Evolutionary conservation across 306 rosid species (phyloP), one percentile per base, ranked within the genome.

Genomic region (Inga oerstediana): DNA sequence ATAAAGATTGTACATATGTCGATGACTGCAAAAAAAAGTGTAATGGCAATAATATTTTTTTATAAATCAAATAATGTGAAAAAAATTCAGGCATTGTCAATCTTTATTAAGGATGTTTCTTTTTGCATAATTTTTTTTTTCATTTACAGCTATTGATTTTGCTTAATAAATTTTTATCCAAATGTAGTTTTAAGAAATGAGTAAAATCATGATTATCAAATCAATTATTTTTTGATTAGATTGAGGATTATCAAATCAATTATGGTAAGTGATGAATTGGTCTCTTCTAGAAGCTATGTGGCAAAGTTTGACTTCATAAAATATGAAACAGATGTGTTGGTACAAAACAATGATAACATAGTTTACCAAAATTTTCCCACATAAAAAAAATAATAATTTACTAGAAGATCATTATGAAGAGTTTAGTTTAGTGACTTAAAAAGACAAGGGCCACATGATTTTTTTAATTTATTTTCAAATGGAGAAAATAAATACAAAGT

Each of bases 161-260:
- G 4, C 11, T 46, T 46, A 12, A 46, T 46, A 46, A 46, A 12
- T 46, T 46, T 46, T 46, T 12, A 12, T 46, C 5, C 0, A 46
- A 46, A 46, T 46, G 5, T 46, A 74, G 54, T 78, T 83, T 8
- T 78, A 84, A 0, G 89, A 86, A 82, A 76, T 88, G 32, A 77
- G 86, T 12, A 81, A 88, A 84, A 88, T 88, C 44, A 89, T 88
- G 79, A 39, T 81, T 86, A 6, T 89, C 30, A 27, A 27, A 27
- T 27, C 88, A 2, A 88, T 86, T 20, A 75, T 88, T n/a, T n/a
- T n/a, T n/a, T n/a, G n/a, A n/a, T n/a, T n/a, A n/a, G n/a, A n/a
- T n/a, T n/a, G n/a, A n/a, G n/a, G 79, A 39, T 81, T 86, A 6
- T 89, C 30, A 27, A 27, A 27, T 27, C 88, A 2, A 88, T 86